Evolutionary conservation across 2,329 filamentous ascomycete species (phyloP).

Genomic region (Cladosporium sp.): DNA sequence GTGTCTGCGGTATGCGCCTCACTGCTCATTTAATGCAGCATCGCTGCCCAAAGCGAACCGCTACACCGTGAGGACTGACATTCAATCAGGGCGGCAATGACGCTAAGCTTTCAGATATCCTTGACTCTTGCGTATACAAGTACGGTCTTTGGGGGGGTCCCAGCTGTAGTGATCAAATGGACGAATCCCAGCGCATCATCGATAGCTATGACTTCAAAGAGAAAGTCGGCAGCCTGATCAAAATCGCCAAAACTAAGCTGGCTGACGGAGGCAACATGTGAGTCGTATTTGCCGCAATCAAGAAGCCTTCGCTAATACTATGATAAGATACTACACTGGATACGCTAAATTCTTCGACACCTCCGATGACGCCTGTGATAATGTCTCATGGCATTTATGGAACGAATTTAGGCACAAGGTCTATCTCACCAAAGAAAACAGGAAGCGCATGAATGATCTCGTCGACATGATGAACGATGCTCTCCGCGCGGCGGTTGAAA

Average conservation of each 20-base stretch:
- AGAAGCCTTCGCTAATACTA: background rate
- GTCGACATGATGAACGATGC: conserved; percentile 15
- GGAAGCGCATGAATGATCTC: conserved; percentile 15
- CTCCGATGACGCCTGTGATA: conserved; percentile 12
- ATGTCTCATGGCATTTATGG: conserved; percentile 15
- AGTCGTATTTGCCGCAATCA: no score
- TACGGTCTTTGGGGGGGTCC: conserved; percentile 6
- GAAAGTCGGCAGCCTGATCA: conserved; percentile 5
- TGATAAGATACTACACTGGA: conserved; percentile 14
- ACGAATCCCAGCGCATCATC: conserved; percentile 1
- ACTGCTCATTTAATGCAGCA: no score
- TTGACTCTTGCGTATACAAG: conserved; percentile 18
- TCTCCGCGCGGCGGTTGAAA: conserved; percentile 11
- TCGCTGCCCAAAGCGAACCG: no score
- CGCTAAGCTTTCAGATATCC: conserved; percentile 14
- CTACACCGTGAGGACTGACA: no score
- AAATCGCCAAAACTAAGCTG: conserved; percentile 6
- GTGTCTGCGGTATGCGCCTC: no score
- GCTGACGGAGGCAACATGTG: conserved; percentile 3
- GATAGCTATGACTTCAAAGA: conserved; percentile 1
- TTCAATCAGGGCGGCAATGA: conserved; percentile 22
- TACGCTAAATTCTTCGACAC: conserved; percentile 16
- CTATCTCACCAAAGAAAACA: conserved; percentile 15
- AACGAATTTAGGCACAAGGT: conserved; percentile 1
- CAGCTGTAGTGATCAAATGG: conserved; percentile 3